Base-by-base conservation (phyloP, 441 rosid genomes). In the Caryocar brasiliense region DNA sequence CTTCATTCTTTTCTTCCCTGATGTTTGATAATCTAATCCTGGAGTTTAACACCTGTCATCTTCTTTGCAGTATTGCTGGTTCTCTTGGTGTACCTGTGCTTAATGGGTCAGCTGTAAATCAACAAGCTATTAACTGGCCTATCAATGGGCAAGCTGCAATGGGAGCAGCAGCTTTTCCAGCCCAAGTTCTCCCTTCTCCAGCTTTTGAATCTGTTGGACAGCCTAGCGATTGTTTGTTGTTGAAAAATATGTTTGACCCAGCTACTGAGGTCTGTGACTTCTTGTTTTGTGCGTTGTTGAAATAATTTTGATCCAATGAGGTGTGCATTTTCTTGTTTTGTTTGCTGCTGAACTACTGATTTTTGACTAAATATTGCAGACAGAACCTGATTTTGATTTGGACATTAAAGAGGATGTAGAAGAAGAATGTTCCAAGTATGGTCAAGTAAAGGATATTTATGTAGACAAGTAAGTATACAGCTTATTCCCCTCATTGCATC, bases 221-320 rank as follows among this genome's bases (percentile, higher is more conserved):
- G 49, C 93, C 97, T 13, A 80, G 84, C 45, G 88, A 83, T 52
- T 88, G 90, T 59, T 73, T 88, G 54, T 65, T 88, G 66, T 66
- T 88, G 72, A 85, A 88, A 69, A 88, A 88, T 65, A 71, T 88
- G 85, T 88, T 88, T 55, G 97, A 85, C 70, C 88, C 95, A 42
- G 79, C 81, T 10, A 72, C 90, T 2, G 97, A 88, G 97, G 97
- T 88, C 6, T 12, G 28, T 49, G 37, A 35, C 24, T 48, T 56
- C 33, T 23, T 13, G 44, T 47, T 8, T 30, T 36, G 4, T 8
- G 5, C 10, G 8, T 2, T 27, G n/a, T 18, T 5, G 6, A 13
- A 27, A 17, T 10, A 6, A 5, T 17, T 17, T 15, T 2, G 7
- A 33, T 23, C n/a, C n/a, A n/a, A n/a, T n/a, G n/a, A n/a, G n/a